Evolutionary conservation across 106 monocot genomes (phyloP), one percentile per base, ranked within the genome.

Genomic region (Narthecium ossifragum): DNA sequence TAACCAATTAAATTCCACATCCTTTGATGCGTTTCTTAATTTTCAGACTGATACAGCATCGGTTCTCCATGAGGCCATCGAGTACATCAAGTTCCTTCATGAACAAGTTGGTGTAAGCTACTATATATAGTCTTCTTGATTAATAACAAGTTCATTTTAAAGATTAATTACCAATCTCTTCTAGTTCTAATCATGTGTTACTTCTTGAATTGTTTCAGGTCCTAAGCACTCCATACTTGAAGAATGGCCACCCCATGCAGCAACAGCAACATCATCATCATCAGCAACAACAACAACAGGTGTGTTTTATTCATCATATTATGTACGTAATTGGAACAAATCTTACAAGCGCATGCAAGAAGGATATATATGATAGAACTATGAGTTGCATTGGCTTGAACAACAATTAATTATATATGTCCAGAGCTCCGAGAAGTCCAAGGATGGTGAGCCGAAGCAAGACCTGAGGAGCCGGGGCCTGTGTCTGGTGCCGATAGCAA

Each of bases 1-100:
- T n/a, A n/a, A n/a, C n/a, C n/a, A n/a, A n/a, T n/a, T n/a, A n/a
- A n/a, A n/a, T n/a, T n/a, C n/a, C n/a, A n/a, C n/a, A n/a, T n/a
- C n/a, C n/a, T n/a, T n/a, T n/a, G n/a, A n/a, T n/a, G n/a, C n/a
- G n/a, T n/a, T 8, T 34, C 5, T 54, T 39, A 39, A 13, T 32
- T 37, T 26, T 20, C 78, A 90, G 90, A 90, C 90, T 18, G 90
- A 90, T 74, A 90, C 90, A 1, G 85, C 90, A 60, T 90, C 90
- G 17, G 90, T 90, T 38, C 85, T 90, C 30, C 72, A 78, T 34
- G 90, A 90, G 51, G 85, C 85, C 38, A 85, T 90, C 33, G 81
- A 82, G 15, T 90, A 90, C 66, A 90, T 90, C 57, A 90, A 90
- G 68, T 90, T 79, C 71, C 90, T 90, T 62, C 90, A 90, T 66